Percentiles rank a stretch among this genome's conserved stretches.
phyloP scores from a whole-genome alignment of 257 asterid genomes.

The Asclepias syriaca region DNA sequence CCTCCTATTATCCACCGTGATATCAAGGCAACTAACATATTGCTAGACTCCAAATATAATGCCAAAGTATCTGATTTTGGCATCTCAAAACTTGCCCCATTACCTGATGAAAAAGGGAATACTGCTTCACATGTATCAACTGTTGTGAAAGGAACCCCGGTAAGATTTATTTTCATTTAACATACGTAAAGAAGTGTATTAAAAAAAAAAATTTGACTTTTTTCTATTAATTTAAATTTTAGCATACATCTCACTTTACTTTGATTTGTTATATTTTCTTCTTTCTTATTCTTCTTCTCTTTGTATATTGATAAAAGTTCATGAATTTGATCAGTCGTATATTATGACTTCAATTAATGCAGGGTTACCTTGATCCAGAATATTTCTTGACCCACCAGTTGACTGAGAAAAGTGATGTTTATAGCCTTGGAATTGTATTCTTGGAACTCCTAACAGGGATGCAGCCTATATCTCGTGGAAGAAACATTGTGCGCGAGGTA shows the following conservation, averaged over 20 bases:
- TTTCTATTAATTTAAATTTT: too few species aligned
- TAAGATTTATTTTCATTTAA: slow-evolving; percentile 18
- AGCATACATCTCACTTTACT: too few species aligned
- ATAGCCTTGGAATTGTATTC: slow-evolving; percentile 85
- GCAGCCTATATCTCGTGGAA: slow-evolving; percentile 80
- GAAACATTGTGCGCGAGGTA: slow-evolving; percentile 87
- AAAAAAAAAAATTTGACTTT: too few species aligned
- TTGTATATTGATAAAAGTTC: neutral
- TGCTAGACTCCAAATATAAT: slow-evolving; percentile 62
- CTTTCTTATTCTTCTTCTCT: neutral
- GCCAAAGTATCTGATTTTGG: slow-evolving; percentile 94
- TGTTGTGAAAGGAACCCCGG: slow-evolving; percentile 87
- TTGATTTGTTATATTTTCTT: neutral
- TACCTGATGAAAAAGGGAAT: slow-evolving; percentile 45
- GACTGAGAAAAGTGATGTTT: slow-evolving; percentile 83
- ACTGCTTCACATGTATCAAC: slow-evolving; percentile 57
- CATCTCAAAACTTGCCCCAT: slow-evolving; percentile 81
- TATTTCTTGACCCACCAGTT: slow-evolving; percentile 65
- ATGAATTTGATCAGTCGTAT: neutral
- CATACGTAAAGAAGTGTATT: too few species aligned
- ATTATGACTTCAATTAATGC: slow-evolving; percentile 16
- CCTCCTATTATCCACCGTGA: slow-evolving; percentile 91
- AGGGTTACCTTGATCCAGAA: slow-evolving; percentile 95
- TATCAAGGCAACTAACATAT: slow-evolving; percentile 78
- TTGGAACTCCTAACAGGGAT: slow-evolving; percentile 80